These are phyloP conservation scores for Eragrostis curvula DNA, from an alignment of 176 grass and related monocot genomes.

Conservation along the genomic window DNA sequence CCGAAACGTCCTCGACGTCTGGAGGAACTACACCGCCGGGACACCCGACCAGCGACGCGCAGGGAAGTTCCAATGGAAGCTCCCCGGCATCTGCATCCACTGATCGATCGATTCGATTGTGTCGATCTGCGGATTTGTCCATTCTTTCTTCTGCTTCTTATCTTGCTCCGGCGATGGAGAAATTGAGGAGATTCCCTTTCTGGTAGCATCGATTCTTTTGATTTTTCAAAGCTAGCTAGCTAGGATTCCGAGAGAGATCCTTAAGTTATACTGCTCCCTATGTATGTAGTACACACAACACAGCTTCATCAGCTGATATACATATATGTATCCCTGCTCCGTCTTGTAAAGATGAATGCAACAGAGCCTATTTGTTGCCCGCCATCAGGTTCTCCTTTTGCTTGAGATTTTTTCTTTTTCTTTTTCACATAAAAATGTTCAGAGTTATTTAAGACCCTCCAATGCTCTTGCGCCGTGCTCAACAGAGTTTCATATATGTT, in stretches of 20 bases:
- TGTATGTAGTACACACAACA: background rate
- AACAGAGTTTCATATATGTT: background rate
- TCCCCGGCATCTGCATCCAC: conserved; percentile 82
- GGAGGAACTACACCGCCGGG: conserved; percentile 71
- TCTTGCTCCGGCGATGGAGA: background rate
- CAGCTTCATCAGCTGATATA: background rate
- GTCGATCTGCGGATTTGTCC: no score
- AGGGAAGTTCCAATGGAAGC: conserved; percentile 72
- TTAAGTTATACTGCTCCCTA: conserved; percentile 31
- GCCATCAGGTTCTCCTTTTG: background rate
- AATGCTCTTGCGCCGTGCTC: background rate
- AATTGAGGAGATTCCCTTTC: background rate
- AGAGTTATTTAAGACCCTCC: no score
- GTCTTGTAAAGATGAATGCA: background rate
- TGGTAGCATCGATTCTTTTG: conserved; percentile 27
- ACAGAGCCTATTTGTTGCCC: background rate
- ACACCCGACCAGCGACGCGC: conserved; percentile 44
- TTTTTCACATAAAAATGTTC: background rate
- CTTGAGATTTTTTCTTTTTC: background rate
- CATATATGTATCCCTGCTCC: background rate
- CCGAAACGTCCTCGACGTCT: conserved; percentile 58
- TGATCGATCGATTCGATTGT: no score
- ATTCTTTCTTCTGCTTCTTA: background rate
- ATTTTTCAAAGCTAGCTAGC: background rate
- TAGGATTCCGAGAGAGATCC: background rate